Base-by-base conservation (phyloP, 2,329 filamentous ascomycete genomes). In the Cladobotryum mycophilum region DNA sequence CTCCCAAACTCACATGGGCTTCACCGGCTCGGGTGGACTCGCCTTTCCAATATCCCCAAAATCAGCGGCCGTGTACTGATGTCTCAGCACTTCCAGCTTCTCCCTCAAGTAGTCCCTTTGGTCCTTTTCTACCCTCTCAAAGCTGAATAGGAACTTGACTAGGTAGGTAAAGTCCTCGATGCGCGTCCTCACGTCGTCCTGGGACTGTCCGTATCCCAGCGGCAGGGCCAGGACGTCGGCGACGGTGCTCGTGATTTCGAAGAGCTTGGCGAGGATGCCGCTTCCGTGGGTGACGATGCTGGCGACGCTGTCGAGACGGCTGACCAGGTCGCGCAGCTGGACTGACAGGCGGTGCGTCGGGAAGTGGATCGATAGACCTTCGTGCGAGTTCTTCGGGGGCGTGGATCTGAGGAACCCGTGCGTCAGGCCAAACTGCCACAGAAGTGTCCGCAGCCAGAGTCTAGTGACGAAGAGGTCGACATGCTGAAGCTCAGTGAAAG, bases 241-340 rank as follows among this genome's bases (percentile, higher is more conserved):
- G 42, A 82, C 77, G 2, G 78, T 81, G 59, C 78, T 79, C 0
- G 78, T 76, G 53, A 82, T 79, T 57, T 82, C 79, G 49, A 82
- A 80, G 4, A 82, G 67, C 59, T 82, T 82, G 53, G 79, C 74
- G 47, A 81, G 66, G 49, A 82, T 78, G 18, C 76, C 76, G 36
- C 70, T 76, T 7, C 79, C 79, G 56, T 82, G 78, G 4, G 78
- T 74, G 25, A 73, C 73, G 52, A 82, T 74, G 48, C 73, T 74
- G 36, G 66, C 62, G 15, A 67, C 61, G 51, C 62, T 70, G 5
- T 63, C 60, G 1, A 72, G 56, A 2, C 63, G 63, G 41, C 58
- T 59, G 14, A 72, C 67, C 13, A 73, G 63, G 36, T 55, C 63
- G 37, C 70, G 68, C 4, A 73, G 62, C 57, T 73, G 67, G 3